A percentile compares a stretch with the other conserved stretches of the same genome.
Evolutionary conservation across 1,139 yeast species (phyloP).

Genomic region (Geotrichum klebahnii): DNA sequence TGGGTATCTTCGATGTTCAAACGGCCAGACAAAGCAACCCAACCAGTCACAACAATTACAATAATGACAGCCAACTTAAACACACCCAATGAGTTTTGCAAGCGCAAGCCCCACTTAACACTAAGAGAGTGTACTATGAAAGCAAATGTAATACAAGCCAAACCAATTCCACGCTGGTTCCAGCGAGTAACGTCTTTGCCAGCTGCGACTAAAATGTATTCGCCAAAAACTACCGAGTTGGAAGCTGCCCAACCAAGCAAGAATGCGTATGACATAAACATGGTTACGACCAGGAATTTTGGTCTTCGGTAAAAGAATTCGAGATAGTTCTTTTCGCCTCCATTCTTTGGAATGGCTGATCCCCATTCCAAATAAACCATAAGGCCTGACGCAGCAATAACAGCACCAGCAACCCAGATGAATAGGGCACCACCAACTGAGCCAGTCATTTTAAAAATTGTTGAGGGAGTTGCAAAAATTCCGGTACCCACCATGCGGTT

Average conservation of each 20-base stretch:
- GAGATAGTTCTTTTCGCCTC: constrained; percentile 82
- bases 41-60: constrained; percentile 69
- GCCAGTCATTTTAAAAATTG: constrained; percentile 60
- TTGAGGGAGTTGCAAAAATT: constrained; percentile 71
- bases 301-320: constrained; percentile 71
- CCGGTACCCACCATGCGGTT: constrained; percentile 83
- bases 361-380: constrained; percentile 81
- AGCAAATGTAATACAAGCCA: constrained; percentile 69
- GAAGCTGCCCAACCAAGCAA: constrained; percentile 86
- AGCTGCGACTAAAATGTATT: constrained; percentile 61
- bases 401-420: constrained; percentile 68
- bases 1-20: constrained; percentile 50
- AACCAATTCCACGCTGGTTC: constrained; percentile 72
- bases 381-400: constrained; percentile 66
- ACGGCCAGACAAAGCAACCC: constrained; percentile 73
- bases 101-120: constrained; percentile 60
- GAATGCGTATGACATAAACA: constrained; percentile 73
- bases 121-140: constrained; percentile 60
- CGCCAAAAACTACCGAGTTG: constrained; percentile 53
- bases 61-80: constrained; percentile 67
- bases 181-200: constrained; percentile 63
- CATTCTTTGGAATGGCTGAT: constrained; percentile 76
- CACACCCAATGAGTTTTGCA: constrained; percentile 65
- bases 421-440: constrained; percentile 68
- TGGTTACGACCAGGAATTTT: constrained; percentile 61